Evolutionary conservation across 129 eudicot genomes (phyloP), one percentile per base, ranked within the genome.

Genomic region (Calendula officinalis): DNA sequence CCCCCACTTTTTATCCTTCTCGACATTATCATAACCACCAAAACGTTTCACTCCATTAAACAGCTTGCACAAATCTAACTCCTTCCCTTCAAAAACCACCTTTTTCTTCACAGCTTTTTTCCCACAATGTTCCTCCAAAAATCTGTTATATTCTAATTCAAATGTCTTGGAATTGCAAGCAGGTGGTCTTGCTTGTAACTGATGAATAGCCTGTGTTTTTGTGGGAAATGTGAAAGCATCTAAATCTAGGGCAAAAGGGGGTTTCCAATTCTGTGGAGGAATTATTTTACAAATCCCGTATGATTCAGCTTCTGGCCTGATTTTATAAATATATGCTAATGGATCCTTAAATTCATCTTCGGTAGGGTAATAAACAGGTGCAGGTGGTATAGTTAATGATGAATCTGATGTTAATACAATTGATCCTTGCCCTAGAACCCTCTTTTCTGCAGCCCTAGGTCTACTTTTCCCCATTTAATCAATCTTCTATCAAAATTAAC

Each of bases 341-440:
- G 99, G 97, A 54, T 94, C 97, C 84, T 74, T 82, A 68, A 94
- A 94, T 60, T 94, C 97, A 40, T 94, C 94, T 79, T 88, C 95
- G 35, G 72, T 85, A 11, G 95, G 97, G 62, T 82, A 69, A 84
- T 81, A 94, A 14, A 89, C 97, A 14, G 99, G 99, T 13, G 84
- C 97, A 42, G 88, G 38, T 5, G 90, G 92, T 75, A 94, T 78
- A 44, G 77, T 72, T 50, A 80, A 38, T 6, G 86, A 77, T 37
- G 77, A 81, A 60, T 40, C 16, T 60, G 81, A 78, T 46, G 73
- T 54, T 7, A 59, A 72, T 51, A 70, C 74, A 11, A 78, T 60
- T 54, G 77, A 70, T 6, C 66, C 80, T 68, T 82, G 87, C 74
- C 89, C 98, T 71, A 85, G 56, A 62, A 83, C 95, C 60, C 82